Evolutionary conservation across 345 rosid species (phyloP).

Genomic region (Durio zibethinus): DNA sequence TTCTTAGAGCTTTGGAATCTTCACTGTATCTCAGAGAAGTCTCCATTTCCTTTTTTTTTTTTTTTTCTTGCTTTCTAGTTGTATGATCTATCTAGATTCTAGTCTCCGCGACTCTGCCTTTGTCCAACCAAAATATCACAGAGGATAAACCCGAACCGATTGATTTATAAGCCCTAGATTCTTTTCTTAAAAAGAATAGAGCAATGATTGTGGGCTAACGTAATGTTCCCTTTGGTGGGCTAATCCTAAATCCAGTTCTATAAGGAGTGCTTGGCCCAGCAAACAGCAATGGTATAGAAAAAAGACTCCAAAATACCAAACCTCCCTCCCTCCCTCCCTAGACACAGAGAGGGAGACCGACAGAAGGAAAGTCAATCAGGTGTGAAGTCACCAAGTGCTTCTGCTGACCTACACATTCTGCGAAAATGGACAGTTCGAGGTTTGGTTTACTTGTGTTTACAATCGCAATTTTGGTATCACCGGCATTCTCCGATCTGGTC

Average conservation of each 20-base stretch:
- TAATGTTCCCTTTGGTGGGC: not conserved
- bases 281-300: too few species aligned
- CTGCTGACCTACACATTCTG: not conserved
- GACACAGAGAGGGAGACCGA: too few species aligned
- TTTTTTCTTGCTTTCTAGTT: not conserved
- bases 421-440: conserved; percentile 34
- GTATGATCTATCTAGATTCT: not conserved
- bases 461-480: conserved; percentile 43
- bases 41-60: conserved; percentile 49
- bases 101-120: not conserved
- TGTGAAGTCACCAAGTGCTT: not conserved
- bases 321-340: too few species aligned
- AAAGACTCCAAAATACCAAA: too few species aligned
- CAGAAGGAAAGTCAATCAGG: not conserved
- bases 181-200: too few species aligned
- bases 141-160: not conserved
- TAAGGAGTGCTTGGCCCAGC: too few species aligned
- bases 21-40: conserved; percentile 69
- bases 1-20: conserved; percentile 58
- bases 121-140: not conserved
- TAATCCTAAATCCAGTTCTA: not conserved
- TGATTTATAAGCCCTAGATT: too few species aligned
- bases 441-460: conserved; percentile 43
- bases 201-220: too few species aligned
- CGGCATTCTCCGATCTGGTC: conserved; percentile 73